A percentile compares a stretch with the other conserved stretches of the same genome.
phyloP scores from a whole-genome alignment of 352 stramenopile genomes.

The Phytophthora palmivora region DNA sequence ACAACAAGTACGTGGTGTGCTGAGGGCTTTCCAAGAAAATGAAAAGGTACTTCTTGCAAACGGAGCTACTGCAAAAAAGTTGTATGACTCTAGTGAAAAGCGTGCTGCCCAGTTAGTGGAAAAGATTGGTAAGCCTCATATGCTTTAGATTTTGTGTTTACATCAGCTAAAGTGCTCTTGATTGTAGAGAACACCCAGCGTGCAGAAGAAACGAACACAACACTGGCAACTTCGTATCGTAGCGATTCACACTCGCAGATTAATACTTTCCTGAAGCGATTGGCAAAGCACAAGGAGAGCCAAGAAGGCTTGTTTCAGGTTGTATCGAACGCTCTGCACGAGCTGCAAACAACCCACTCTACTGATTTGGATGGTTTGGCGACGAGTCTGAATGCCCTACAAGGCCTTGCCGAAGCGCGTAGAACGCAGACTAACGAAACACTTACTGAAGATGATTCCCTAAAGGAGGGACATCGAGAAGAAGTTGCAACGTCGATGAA shows the following conservation, averaged over 20 bases:
- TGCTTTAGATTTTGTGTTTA: background rate
- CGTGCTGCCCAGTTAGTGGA: constrained; percentile 47
- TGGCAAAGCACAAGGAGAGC: constrained; percentile 57
- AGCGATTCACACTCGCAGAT: constrained; percentile 55
- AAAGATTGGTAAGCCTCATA: constrained; percentile 50
- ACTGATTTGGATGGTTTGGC: constrained; percentile 51
- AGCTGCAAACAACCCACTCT: constrained; percentile 56
- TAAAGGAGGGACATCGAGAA: constrained; percentile 26
- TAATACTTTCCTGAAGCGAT: constrained; percentile 47
- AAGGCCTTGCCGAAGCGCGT: constrained; percentile 40
- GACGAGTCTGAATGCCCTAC: constrained; percentile 39
- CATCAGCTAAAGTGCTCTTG: constrained; percentile 5
- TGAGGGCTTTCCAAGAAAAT: constrained; percentile 62
- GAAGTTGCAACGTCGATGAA: constrained; percentile 35
- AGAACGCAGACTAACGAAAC: constrained; percentile 30
- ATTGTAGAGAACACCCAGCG: constrained; percentile 52
- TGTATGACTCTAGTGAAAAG: constrained; percentile 71
- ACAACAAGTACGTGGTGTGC: constrained; percentile 31
- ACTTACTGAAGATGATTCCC: constrained; percentile 17
- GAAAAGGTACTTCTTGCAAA: constrained; percentile 64
- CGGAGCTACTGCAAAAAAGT: constrained; percentile 50
- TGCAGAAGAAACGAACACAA: constrained; percentile 58
- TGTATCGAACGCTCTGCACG: constrained; percentile 48
- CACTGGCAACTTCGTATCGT: constrained; percentile 52
- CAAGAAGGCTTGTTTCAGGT: constrained; percentile 57